Conservation (phyloP, 1,284 basidiomycete genomes). For the Rhodotorula sp. region DNA sequence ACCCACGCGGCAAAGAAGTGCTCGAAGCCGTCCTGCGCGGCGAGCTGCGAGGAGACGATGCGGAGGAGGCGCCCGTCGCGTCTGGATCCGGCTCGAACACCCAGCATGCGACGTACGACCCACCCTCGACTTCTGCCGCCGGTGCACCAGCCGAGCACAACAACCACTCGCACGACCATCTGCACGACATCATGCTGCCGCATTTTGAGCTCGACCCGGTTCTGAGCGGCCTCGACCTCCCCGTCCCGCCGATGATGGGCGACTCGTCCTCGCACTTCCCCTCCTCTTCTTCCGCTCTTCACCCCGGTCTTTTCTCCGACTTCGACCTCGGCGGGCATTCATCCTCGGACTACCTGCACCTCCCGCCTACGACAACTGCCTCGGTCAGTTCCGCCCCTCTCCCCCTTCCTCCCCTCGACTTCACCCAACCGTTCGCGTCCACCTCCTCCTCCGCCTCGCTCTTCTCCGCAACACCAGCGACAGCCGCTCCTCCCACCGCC, state of each 20-base stretch:
- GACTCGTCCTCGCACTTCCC: not conserved
- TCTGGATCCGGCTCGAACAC: not conserved
- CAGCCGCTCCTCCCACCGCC: not conserved
- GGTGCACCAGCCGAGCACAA: not conserved
- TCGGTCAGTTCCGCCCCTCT: not conserved
- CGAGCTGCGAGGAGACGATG: slow-evolving; percentile 7
- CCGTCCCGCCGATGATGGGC: not conserved
- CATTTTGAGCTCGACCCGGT: not conserved
- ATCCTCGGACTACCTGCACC: not conserved
- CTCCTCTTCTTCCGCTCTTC: not conserved
- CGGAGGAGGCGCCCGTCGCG: not conserved
- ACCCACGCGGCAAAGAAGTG: slow-evolving; percentile 24
- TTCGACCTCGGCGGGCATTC: not conserved
- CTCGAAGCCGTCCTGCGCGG: slow-evolving; percentile 26
- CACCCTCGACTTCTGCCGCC: not conserved
- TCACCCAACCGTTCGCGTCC: not conserved
- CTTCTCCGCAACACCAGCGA: not conserved
- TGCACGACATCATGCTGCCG: not conserved
- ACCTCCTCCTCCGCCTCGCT: not conserved
- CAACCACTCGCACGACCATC: not conserved
- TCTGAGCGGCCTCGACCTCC: not conserved
- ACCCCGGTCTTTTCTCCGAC: not conserved
- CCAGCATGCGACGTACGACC: not conserved
- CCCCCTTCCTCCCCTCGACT: not conserved
- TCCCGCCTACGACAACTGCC: not conserved